Evolutionary conservation across 2,329 filamentous ascomycete species (phyloP).

Genomic region (Diaporthe citrichinensis): DNA sequence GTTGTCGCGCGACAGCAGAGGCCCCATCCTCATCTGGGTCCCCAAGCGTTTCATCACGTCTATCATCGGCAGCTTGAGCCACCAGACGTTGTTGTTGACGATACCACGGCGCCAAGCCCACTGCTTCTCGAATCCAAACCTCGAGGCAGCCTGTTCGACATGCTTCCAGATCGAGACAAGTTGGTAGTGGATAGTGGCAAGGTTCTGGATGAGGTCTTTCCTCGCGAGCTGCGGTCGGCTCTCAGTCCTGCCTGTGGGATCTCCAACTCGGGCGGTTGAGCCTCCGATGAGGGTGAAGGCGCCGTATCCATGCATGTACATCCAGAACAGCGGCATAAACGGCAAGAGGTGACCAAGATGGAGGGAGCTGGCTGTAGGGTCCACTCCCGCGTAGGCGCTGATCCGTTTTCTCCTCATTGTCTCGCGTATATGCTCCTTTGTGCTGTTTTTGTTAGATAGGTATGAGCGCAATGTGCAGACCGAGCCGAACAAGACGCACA

Average conservation of each 20-base stretch:
- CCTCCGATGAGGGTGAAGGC: conserved; percentile 79
- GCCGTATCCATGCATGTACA: conserved; percentile 82
- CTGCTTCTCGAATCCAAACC: conserved; percentile 74
- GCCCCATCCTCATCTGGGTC: conserved; percentile 80
- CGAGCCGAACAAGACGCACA: not conserved
- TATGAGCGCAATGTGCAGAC: not conserved
- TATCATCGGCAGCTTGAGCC: conserved; percentile 78
- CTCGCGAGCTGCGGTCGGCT: conserved; percentile 69
- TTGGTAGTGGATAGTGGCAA: conserved; percentile 78
- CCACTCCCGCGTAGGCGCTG: conserved; percentile 84
- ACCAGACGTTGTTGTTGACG: conserved; percentile 88
- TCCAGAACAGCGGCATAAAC: conserved; percentile 87
- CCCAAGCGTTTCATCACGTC: conserved; percentile 84
- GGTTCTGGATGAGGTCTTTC: conserved; percentile 72
- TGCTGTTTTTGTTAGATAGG: conserved; percentile 37
- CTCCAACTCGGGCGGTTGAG: conserved; percentile 83
- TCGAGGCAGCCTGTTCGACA: conserved; percentile 75
- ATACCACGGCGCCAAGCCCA: conserved; percentile 78
- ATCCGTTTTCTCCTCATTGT: conserved; percentile 76
- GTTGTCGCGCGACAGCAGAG: conserved; percentile 91
- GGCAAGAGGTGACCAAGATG: conserved; percentile 87
- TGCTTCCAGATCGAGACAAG: conserved; percentile 81
- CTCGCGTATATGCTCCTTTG: conserved; percentile 66
- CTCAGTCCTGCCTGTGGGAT: conserved; percentile 79
- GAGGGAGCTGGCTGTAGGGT: conserved; percentile 84